Evolutionary conservation across 2,329 filamentous ascomycete genomes (phyloP), one percentile per base, ranked within the genome.

Genomic region (Sporothrix dimorphospora): DNA sequence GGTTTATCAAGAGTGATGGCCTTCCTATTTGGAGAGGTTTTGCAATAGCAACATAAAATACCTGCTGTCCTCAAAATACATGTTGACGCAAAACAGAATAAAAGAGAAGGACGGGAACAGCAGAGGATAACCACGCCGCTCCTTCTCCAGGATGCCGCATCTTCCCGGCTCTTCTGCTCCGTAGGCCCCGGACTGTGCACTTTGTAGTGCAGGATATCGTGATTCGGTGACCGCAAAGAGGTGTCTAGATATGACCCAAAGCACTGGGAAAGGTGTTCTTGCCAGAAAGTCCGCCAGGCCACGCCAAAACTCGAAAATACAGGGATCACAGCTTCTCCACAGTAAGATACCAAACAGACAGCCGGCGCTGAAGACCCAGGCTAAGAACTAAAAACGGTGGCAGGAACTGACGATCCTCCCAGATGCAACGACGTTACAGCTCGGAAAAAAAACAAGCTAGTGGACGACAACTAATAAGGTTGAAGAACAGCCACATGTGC

Each of bases 401-500:
- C 27, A 59, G 27, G 30, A 59, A 38, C 30, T 34, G 34, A 21
- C 34, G 57, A 12, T 42, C 30, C 57, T 61, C 34, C 30, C n/a
- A 14, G 27, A 34, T 57, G 57, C 57, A n/a, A 61, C 57, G 40
- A 40, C 57, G 49, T 24, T 21, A 9, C 49, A 47, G 45, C 5
- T 47, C 45, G 27, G 21, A 53, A 24, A 24, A 24, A 53, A 53
- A 24, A 21, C 3, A 34, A 34, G 53, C 53, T 59, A 40, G n/a
- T 16, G 19, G 12, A 27, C 11, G 38, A 47, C 24, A 67, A 16
- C 63, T 34, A 51, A 67, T 49, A 49, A n/a, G 27, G 24, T 34
- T n/a, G 21, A 21, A 67, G 65, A 42, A 68, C n/a, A 38, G 47
- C 4, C 19, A 12, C 63, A 67, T 67, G 63, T 67, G 63, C 24